Evolutionary conservation across 2,329 filamentous ascomycete species (phyloP).

Genomic region (Colletotrichum aenigma): DNA sequence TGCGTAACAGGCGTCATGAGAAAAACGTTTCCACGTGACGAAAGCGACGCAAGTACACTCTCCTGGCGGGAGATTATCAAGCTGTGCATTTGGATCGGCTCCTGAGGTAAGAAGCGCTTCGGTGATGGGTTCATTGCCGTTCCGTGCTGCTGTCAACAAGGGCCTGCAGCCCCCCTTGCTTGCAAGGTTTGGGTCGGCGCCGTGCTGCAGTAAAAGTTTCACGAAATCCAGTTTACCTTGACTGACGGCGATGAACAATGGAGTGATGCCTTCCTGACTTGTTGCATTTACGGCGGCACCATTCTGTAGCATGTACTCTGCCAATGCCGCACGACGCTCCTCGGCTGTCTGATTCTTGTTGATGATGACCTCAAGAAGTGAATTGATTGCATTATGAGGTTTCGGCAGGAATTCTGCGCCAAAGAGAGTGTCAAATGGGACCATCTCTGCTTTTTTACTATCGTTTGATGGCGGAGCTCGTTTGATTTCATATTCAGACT

Average conservation of each 20-base stretch:
- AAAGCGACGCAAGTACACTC: not conserved
- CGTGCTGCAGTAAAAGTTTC: not conserved
- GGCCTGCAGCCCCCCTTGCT: not conserved
- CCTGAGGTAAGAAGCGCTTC: not conserved
- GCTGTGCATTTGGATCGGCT: not conserved
- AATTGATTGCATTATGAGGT: not conserved
- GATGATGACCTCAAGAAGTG: not conserved
- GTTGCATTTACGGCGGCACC: not conserved
- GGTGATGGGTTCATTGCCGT: not conserved
- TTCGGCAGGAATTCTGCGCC: not conserved
- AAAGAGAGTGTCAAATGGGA: not conserved
- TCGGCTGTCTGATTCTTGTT: not conserved
- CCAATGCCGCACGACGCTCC: not conserved
- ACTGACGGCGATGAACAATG: not conserved
- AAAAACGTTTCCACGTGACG: not conserved
- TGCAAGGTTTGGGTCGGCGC: not conserved
- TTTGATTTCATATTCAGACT: not conserved
- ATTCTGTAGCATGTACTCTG: not conserved
- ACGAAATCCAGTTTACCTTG: not conserved
- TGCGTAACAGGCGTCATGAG: not conserved
- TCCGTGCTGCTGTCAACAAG: not conserved
- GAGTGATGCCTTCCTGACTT: not conserved
- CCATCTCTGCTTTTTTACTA: not conserved
- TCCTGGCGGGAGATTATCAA: not conserved
- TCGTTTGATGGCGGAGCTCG: not conserved